Base-by-base conservation (phyloP, 2,329 filamentous ascomycete species). In the Aspergillus costaricaensis region DNA sequence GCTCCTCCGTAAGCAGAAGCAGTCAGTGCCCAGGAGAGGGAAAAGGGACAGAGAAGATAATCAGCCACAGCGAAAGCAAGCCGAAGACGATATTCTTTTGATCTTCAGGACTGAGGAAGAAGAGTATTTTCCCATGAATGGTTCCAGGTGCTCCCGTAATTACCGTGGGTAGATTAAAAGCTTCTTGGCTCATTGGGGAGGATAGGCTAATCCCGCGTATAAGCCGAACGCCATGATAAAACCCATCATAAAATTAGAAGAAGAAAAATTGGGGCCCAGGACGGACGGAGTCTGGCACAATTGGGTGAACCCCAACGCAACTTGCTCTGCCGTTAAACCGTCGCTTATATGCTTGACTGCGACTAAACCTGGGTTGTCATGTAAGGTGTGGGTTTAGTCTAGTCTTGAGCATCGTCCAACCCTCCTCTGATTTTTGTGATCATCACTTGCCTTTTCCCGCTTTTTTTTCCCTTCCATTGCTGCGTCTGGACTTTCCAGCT, bases 201-300 rank as follows among this genome's bases (percentile, higher is more conserved):
- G 30, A 32, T 32, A 7, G 23, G 8, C 23, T 25, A 32, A 50
- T 50, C 47, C 47, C 47, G 47, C 10, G 47, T 50, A 50, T 50
- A 17, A 50, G 47, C 47, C 47, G 47, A 27, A 27, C n/a, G 47
- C 14, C 25, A 50, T 50, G 47, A 50, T 30, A 50, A 32, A 44
- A 27, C 17, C 25, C 47, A 50, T 50, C 47, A 50, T 50, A 50
- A 50, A 50, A 17, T 50, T 50, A 50, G 47, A 32, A 50, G 47
- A 50, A 19, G 32, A 27, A 49, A 49, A 30, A 49, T 49, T 50
- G 9, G 47, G 47, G 17, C 25, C 47, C 47, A 21, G 41, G 41
- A 19, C 19, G 41, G 41, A 27, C 25, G 25, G 27, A 44, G 19
- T 14, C 41, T 12, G 41, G 17, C 41, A 44, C 15, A 12, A 14